phyloP scores from a whole-genome alignment of 345 rosid species.

The Lumnitzera racemosa region DNA sequence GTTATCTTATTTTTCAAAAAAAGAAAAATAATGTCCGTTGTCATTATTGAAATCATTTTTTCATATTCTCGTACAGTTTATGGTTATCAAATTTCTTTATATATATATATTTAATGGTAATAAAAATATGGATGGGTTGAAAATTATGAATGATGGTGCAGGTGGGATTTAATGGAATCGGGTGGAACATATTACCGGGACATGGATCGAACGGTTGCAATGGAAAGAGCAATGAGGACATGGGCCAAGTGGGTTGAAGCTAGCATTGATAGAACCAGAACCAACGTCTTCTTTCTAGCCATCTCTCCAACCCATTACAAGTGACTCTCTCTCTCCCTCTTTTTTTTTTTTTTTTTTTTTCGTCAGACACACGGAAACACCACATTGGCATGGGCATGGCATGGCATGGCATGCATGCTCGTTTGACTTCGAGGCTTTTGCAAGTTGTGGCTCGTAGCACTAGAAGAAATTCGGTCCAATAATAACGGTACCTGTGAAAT shows the following conservation, averaged over 20 bases:
- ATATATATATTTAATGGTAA: too few species aligned
- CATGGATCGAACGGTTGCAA: conserved; percentile 75
- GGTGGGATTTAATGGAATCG: conserved; percentile 91
- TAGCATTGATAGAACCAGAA: conserved; percentile 40
- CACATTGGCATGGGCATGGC: too few species aligned
- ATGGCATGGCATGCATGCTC: background rate
- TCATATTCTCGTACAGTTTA: too few species aligned
- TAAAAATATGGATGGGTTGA: background rate
- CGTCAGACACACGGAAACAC: background rate
- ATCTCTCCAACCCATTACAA: conserved; percentile 90
- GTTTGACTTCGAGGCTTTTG: background rate
- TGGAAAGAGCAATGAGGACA: conserved; percentile 70
- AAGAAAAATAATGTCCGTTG: too few species aligned
- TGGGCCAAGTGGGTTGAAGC: conserved; percentile 82
- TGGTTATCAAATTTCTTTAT: too few species aligned
- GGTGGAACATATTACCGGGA: conserved; percentile 64
- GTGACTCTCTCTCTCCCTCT: conserved; percentile 32
- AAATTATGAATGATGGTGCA: conserved; percentile 19
- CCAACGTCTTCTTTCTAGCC: conserved; percentile 67
- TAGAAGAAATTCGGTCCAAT: conserved; percentile 17
- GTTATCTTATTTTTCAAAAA: too few species aligned
- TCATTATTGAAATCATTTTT: too few species aligned
- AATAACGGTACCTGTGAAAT: conserved; percentile 3
- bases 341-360: background rate
- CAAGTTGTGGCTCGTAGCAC: conserved; percentile 7